Percentiles rank a stretch among this genome's conserved stretches.
These are phyloP conservation scores for Saprolegnia diclina DNA, from an alignment of 352 stramenopile species.

Conservation along the genomic window DNA sequence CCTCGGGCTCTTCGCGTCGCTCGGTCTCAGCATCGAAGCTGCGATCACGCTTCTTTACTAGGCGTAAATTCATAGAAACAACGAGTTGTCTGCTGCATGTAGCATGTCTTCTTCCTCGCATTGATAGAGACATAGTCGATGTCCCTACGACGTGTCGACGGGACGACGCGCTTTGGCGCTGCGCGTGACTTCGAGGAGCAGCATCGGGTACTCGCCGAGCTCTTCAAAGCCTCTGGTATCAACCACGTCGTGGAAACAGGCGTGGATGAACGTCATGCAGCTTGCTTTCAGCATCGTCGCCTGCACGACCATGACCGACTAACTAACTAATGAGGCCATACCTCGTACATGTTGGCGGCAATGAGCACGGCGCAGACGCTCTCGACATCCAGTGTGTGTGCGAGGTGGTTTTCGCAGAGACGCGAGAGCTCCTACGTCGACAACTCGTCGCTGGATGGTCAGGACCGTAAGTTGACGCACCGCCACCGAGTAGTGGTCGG, in stretches of 20 bases:
- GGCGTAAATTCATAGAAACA: conserved; percentile 28
- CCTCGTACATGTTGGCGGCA: conserved; percentile 23
- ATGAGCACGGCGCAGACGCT: conserved; percentile 23
- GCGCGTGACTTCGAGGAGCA: conserved; percentile 28
- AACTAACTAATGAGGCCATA: neutral
- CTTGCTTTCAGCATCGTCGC: conserved; percentile 10
- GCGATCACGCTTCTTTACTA: conserved; percentile 33
- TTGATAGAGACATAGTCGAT: no score
- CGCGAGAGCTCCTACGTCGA: neutral
- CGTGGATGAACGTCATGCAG: conserved; percentile 23
- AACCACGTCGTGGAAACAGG: conserved; percentile 27
- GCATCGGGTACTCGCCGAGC: conserved; percentile 18
- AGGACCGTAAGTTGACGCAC: neutral
- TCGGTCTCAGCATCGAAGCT: conserved; percentile 37
- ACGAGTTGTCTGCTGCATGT: neutral
- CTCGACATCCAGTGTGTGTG: conserved; percentile 21
- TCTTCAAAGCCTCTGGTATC: conserved; percentile 28
- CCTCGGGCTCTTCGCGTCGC: conserved; percentile 37
- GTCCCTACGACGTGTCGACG: neutral
- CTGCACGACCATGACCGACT: neutral
- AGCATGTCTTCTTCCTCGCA: neutral
- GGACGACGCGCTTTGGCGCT: neutral
- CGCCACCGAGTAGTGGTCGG: conserved; percentile 25
- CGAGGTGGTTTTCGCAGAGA: conserved; percentile 23
- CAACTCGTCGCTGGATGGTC: neutral